Evolutionary conservation across 768 basidiomycete species (phyloP).

Genomic region (Pulveroboletus sp.): DNA sequence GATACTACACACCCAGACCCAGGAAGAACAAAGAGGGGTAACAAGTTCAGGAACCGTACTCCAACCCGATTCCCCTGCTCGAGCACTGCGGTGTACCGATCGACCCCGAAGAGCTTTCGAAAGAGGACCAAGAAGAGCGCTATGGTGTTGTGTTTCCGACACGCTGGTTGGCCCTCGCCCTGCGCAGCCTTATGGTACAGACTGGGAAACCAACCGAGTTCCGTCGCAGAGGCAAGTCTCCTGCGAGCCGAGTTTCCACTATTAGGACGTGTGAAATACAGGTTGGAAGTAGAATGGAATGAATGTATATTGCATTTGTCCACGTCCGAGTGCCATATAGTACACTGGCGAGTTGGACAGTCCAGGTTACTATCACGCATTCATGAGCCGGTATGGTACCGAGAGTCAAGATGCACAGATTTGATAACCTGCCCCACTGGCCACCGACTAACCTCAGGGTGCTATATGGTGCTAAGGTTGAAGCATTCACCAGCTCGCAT

Average conservation of each 20-base stretch:
- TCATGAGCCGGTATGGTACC: no score
- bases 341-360: no score
- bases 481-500: no score
- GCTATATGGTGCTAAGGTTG: no score
- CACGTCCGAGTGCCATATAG: no score
- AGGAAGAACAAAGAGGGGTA: neutral
- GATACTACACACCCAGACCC: slow-evolving; percentile 49
- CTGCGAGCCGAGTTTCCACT: slow-evolving; percentile 36
- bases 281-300: no score
- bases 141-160: slow-evolving; percentile 40
- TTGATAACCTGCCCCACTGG: no score
- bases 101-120: slow-evolving; percentile 20
- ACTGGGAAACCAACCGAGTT: slow-evolving; percentile 37
- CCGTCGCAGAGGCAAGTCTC: neutral
- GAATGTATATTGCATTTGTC: no score
- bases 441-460: no score
- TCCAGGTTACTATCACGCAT: no score
- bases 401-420: no score
- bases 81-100: slow-evolving; percentile 47
- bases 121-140: slow-evolving; percentile 42
- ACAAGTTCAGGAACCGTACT: slow-evolving; percentile 8
- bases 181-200: slow-evolving; percentile 45
- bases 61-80: slow-evolving; percentile 44
- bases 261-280: no score
- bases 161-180: slow-evolving; percentile 34